Evolutionary conservation across 352 stramenopile species (phyloP), one percentile per base, ranked within the genome.

Genomic region (Pythium phragmitis): DNA sequence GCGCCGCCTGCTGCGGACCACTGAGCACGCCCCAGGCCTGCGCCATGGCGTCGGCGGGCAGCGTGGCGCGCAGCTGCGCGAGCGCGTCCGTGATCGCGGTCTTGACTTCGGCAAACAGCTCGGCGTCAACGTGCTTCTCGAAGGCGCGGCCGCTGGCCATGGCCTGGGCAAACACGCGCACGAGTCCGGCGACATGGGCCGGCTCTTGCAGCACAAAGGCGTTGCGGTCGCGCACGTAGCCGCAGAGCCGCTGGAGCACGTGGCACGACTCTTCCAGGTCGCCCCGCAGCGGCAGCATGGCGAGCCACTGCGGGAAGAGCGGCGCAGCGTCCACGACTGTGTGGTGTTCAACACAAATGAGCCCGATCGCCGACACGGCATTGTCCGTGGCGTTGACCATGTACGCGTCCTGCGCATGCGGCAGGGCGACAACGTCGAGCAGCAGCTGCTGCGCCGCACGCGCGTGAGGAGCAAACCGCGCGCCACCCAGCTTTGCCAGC

Each of bases 341-440:
- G 2, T 74, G 48, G 41, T 94, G 83, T 58, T 84, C 73, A 66
- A 91, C 85, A 21, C 80, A 89, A 41, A 94, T 75, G 30, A 91
- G 79, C 2, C 85, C 83, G 6, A 94, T 72, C 7, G 86, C 80
- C 26, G 84, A 85, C 36, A 92, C 80, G 13, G 80, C 86, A 50
- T 95, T 95, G 67, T 95, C 84, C 0, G 76, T 91, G 2, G 84
- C 86, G 57, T 92, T 95, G n/a, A 78, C 56, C 60, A 85, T 81
- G 34, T 73, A 68, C 3, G 73, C 43, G 4, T 80, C 75, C 33
- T 81, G 71, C 6, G 85, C 82, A 21, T 77, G 71, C 0, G 83
- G 77, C 14, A 84, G 54, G 8, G 70, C 71, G 21, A 95, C 72
- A 17, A 93, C 74, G 19, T 80, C 79, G 9, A 79, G 69, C 45